Percentiles rank a stretch among this genome's conserved stretches.
Conservation (phyloP, 805 yeast species). For the Candida vartiovaarae region DNA sequence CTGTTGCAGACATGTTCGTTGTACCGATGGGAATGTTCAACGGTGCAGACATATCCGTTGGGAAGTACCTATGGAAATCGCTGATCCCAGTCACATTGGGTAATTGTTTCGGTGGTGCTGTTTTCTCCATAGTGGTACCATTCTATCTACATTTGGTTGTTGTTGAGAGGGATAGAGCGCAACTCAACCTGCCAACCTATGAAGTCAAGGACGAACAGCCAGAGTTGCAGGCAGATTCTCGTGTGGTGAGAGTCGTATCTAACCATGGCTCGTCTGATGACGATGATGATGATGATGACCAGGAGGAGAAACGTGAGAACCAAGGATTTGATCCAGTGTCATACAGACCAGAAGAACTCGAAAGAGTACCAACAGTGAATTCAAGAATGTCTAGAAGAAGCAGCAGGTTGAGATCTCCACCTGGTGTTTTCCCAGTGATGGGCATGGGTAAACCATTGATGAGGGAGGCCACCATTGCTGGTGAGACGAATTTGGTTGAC, state of each 20-base stretch:
- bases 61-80: slow-evolving; percentile 62
- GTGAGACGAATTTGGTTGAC: slow-evolving; percentile 5
- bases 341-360: slow-evolving; percentile 13
- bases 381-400: slow-evolving; percentile 7
- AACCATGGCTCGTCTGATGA: slow-evolving; percentile 8
- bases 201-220: slow-evolving; percentile 80
- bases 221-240: slow-evolving; percentile 65
- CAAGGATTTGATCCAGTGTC: slow-evolving; percentile 9
- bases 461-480: slow-evolving; percentile 54
- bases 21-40: slow-evolving; percentile 61
- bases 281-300: slow-evolving; percentile 1
- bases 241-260: slow-evolving; percentile 52
- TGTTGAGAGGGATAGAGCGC: slow-evolving; percentile 62
- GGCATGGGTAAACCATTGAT: slow-evolving; percentile 67
- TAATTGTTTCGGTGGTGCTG: slow-evolving; percentile 70
- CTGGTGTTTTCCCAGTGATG: slow-evolving; percentile 71
- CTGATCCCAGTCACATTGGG: slow-evolving; percentile 69
- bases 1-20: slow-evolving; percentile 76
- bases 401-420: slow-evolving; percentile 44
- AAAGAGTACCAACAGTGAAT: slow-evolving; percentile 3
- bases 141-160: slow-evolving; percentile 68
- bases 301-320: background rate
- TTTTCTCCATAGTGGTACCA: slow-evolving; percentile 58
- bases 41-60: slow-evolving; percentile 58
- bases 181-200: slow-evolving; percentile 56